Conservation (phyloP, 2,329 filamentous ascomycete genomes). For the Fusarium kyushuense region DNA sequence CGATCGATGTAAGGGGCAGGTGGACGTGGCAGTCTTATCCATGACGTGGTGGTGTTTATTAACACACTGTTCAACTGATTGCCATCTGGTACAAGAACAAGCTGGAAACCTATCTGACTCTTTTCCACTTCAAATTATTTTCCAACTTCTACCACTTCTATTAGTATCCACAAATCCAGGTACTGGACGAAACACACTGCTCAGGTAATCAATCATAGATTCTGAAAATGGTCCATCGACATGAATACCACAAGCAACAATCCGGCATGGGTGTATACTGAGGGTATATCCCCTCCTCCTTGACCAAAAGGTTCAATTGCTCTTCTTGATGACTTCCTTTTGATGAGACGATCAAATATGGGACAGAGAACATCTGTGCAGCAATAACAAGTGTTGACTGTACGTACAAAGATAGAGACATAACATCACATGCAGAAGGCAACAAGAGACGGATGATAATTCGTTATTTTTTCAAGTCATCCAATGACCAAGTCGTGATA, state of each 20-base stretch:
- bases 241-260: background rate
- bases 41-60: constrained; percentile 11
- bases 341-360: background rate
- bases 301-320: background rate
- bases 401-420: background rate
- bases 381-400: background rate
- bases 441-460: constrained; percentile 17
- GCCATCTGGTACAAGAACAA: constrained; percentile 7
- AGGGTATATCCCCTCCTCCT: background rate
- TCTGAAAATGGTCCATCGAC: background rate
- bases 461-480: constrained; percentile 39
- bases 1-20: constrained; percentile 10
- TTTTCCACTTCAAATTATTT: background rate
- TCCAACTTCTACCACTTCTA: background rate
- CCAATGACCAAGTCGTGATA: constrained; percentile 36
- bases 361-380: background rate
- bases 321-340: background rate
- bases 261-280: background rate
- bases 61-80: background rate
- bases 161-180: background rate
- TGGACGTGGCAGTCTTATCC: constrained; percentile 17
- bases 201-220: background rate
- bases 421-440: background rate
- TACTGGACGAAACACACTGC: too few species aligned
- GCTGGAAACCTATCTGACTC: background rate